Evolutionary conservation across 805 yeast genomes (phyloP).

Genomic region (Yamadazyma sp.): DNA sequence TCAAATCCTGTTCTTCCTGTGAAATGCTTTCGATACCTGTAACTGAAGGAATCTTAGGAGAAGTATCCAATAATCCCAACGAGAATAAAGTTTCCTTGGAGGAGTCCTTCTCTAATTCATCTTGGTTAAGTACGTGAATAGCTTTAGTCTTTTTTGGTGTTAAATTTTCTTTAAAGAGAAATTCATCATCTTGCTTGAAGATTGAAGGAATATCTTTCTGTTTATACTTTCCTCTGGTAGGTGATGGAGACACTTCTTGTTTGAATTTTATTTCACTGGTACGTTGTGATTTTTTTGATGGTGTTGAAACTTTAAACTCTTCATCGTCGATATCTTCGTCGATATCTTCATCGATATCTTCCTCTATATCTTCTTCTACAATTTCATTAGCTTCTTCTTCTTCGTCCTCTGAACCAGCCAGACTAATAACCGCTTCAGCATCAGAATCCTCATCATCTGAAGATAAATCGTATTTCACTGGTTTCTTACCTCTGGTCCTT

Average conservation of each 20-base stretch:
- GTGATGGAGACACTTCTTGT: not conserved
- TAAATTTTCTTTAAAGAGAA: slow-evolving; percentile 19
- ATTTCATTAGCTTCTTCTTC: not conserved
- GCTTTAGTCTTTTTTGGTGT: not conserved
- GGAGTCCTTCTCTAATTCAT: not conserved
- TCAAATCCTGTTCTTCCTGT: not conserved
- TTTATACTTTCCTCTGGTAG: not conserved
- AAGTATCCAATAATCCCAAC: not conserved
- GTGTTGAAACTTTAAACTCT: too few species aligned
- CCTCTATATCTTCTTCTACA: slow-evolving; percentile 2
- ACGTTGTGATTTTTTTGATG: too few species aligned
- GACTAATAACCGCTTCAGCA: slow-evolving; percentile 1
- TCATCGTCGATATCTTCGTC: not conserved
- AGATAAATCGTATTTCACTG: slow-evolving; percentile 4
- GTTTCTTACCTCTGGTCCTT: slow-evolving; percentile 2
- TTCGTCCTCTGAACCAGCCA: slow-evolving; percentile 9
- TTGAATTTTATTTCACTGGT: too few species aligned
- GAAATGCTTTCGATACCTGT: slow-evolving; percentile 10
- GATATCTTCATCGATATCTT: not conserved
- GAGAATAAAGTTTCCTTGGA: not conserved
- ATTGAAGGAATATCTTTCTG: slow-evolving; percentile 1
- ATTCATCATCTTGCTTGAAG: slow-evolving; percentile 24
- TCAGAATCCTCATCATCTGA: slow-evolving; percentile 1
- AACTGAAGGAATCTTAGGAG: slow-evolving; percentile 7
- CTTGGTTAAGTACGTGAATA: too few species aligned